Base-by-base conservation (phyloP, 2,329 filamentous ascomycete species). In the Elsinoe arachidis region DNA sequence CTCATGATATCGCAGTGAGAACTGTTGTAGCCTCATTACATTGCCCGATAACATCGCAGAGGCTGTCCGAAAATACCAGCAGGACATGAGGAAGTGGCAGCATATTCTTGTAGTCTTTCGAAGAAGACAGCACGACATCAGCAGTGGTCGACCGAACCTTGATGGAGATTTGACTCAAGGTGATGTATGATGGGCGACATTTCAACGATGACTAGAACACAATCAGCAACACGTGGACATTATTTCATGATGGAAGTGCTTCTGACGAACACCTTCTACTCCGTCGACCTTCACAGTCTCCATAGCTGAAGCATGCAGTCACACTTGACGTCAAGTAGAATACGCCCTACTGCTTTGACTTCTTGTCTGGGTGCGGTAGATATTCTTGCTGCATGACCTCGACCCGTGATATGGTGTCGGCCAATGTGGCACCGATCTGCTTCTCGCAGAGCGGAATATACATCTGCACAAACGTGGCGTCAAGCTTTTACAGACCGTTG, bases 31-130 rank as follows among this genome's bases (percentile, higher is more conserved):
- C 57, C 17, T 55, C 43, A 7, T 30, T 44, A 41, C 57, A 54
- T 2, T 38, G 19, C 14, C 30, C 46, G 3, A 38, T n/a, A 7
- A 61, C 47, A 41, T 49, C 47, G 34, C 43, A 59, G 81, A 66
- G 15, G 73, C 68, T 12, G 58, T 66, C 69, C 78, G 87, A 65
- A 62, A 86, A 88, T 0, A 80, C 78, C 23, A 89, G 70, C 3
- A 79, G 77, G 0, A 82, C 77, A 61, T 88, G 84, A 0, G 86
- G 64, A 64, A 81, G 86, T 0, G 84, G 78, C 1, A 87, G 71
- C 2, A 82, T 78, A 60, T 84, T 58, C 37, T 53, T 58, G 30
- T 63, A 59, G 11, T 56, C 56, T 6, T 59, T 56, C n/a, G n/a
- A n/a, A n/a, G 56, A 46, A 14, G 43, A 53, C 1, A 62, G 41